A percentile compares a stretch with the other conserved stretches of the same genome.
phyloP scores from a whole-genome alignment of 2,329 filamentous ascomycete species.

The Fusarium setosum region DNA sequence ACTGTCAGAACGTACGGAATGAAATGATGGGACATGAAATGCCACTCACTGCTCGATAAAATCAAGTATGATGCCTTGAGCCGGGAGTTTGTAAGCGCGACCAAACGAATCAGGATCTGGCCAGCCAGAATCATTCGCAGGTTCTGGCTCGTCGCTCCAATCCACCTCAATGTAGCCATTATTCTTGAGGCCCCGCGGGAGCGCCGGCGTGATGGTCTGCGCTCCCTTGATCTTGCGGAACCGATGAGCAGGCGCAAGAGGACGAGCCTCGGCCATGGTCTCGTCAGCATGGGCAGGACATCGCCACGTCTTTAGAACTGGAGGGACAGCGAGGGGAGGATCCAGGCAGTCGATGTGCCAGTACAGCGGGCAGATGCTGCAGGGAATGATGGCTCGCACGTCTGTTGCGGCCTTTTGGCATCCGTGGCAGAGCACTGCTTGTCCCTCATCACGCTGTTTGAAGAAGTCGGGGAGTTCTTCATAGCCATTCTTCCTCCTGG shows the following conservation, averaged over 20 bases:
- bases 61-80: slow-evolving; percentile 74
- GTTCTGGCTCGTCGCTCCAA: slow-evolving; percentile 66
- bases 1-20: slow-evolving; percentile 22
- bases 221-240: slow-evolving; percentile 70
- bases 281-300: slow-evolving; percentile 90
- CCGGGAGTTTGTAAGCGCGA: slow-evolving; percentile 72
- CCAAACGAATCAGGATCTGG: slow-evolving; percentile 71
- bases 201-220: slow-evolving; percentile 61
- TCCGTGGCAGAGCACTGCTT: slow-evolving; percentile 79
- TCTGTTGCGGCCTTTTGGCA: slow-evolving; percentile 75
- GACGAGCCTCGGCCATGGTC: slow-evolving; percentile 70
- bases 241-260: slow-evolving; percentile 69
- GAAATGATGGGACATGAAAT: neutral
- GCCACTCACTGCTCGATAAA: slow-evolving; percentile 74
- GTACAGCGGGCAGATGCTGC: slow-evolving; percentile 81
- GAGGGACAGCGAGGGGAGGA: slow-evolving; percentile 83
- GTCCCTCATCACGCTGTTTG: slow-evolving; percentile 79
- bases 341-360: slow-evolving; percentile 96
- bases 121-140: slow-evolving; percentile 66
- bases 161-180: slow-evolving; percentile 80
- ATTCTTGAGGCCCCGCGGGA: slow-evolving; percentile 74
- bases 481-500: slow-evolving; percentile 63
- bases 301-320: slow-evolving; percentile 82
- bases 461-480: slow-evolving; percentile 75
- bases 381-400: slow-evolving; percentile 81